Evolutionary conservation across 169 alveolate species (phyloP), one percentile per base, ranked within the genome.

Genomic region (Plasmodium blacklocki): DNA sequence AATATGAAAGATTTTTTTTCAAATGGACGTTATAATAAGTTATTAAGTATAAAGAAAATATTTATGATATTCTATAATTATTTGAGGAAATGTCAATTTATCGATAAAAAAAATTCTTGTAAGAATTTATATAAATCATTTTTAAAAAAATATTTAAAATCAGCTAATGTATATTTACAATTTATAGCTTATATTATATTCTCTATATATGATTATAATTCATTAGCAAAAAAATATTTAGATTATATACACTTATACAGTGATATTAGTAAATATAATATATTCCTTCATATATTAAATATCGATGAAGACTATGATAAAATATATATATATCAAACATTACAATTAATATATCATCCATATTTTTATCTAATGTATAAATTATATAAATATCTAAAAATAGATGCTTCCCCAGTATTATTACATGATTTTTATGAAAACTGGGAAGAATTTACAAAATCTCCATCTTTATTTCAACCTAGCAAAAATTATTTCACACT

Each of bases 351-450:
- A 64, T 78, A 64, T 18, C 89, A 78, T 66, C 89, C 89, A 2
- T 78, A 78, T 18, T 78, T 78, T 43, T 78, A 78, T 14, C 54
- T 49, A 45, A 78, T 78, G 89, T 78, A 78, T 64, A 66, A 78
- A 26, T n/a, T 78, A 14, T 78, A 59, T 19, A 78, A 78, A 32
- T 66, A 66, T 14, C 59, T 78, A 32, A 78, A 78, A 78, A 78
- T 78, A 64, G 89, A 78, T 78, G 78, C 74, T 6, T 68, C 73
- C 12, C 89, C 89, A 43, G 29, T 78, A 52, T 45, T 64, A 15
- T 45, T 70, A 29, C 89, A 78, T 71, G 47, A 78, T 49, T 78
- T 78, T 78, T 78, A 78, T 78, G 89, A 78, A 19, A 78, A 66
- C 26, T 14, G 29, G 0, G 89, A 78, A 11, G 52, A 52, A n/a